Evolutionary conservation across 495 filamentous ascomycete species (phyloP).

Genomic region (Xylaria flabelliformis): DNA sequence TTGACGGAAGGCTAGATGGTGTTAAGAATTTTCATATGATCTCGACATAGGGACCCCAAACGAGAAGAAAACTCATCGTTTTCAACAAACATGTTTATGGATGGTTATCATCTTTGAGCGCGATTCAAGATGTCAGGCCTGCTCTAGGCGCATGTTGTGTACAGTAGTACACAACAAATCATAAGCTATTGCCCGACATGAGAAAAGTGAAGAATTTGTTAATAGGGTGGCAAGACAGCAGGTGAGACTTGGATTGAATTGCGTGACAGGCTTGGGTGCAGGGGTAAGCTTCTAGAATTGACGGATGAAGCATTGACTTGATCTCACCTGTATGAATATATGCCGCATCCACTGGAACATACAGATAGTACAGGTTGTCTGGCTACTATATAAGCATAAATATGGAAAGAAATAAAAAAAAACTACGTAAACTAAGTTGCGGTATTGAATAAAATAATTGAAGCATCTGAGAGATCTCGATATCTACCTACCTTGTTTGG

Average conservation of each 20-base stretch:
- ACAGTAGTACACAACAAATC: neutral
- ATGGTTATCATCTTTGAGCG: neutral
- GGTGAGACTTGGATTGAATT: slow-evolving; percentile 5
- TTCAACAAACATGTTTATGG: neutral
- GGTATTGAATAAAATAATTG: neutral
- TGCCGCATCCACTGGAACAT: neutral
- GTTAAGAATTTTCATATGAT: neutral
- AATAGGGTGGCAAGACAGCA: neutral
- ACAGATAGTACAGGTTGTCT: neutral
- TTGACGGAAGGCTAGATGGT: neutral
- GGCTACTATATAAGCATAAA: neutral
- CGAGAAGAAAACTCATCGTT: too few relatives aligned
- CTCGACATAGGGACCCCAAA: neutral
- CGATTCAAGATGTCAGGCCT: neutral
- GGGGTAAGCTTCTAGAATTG: slow-evolving; percentile 9
- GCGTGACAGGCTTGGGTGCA: slow-evolving; percentile 3
- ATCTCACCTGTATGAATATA: neutral
- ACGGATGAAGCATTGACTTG: neutral
- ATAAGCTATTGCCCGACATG: neutral
- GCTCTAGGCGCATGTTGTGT: neutral
- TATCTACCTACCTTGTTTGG: slow-evolving; percentile 13
- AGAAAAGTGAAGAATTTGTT: neutral
- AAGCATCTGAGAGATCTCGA: neutral
- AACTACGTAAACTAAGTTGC: neutral
- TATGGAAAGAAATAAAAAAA: too few relatives aligned